Conservation (phyloP, 306 rosid species). For the Cyamopsis tetragonoloba region DNA sequence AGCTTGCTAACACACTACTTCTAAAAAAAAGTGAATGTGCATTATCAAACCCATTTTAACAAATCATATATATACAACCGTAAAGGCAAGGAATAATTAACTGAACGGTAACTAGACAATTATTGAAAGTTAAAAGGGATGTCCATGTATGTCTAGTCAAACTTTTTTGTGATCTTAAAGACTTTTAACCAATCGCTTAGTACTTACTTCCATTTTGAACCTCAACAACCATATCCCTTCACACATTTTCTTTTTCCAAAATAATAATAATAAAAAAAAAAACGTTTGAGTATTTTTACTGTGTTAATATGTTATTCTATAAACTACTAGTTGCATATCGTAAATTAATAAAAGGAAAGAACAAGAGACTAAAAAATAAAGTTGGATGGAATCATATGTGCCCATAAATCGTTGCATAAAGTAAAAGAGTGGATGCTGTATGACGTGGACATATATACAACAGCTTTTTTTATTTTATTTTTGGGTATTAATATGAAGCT, state of each 20-base stretch:
- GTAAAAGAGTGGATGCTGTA: slow-evolving; percentile 20
- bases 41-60: slow-evolving; percentile 19
- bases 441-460: slow-evolving; percentile 15
- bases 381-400: background rate
- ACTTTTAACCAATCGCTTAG: slow-evolving; percentile 14
- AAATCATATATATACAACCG: no score
- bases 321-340: background rate
- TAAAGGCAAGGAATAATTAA: slow-evolving; percentile 33
- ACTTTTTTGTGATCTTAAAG: slow-evolving; percentile 12
- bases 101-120: slow-evolving; percentile 34
- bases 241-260: slow-evolving; percentile 11
- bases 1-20: no score
- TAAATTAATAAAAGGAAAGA: background rate
- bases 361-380: background rate
- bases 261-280: no score
- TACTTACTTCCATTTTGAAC: slow-evolving; percentile 34
- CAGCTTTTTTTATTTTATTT: no score
- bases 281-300: slow-evolving; percentile 23
- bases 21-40: no score
- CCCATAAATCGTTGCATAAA: slow-evolving; percentile 8
- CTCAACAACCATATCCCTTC: background rate
- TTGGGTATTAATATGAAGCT: no score
- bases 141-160: slow-evolving; percentile 22
- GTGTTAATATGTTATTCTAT: slow-evolving; percentile 20
- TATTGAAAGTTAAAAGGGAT: slow-evolving; percentile 21